Percentiles rank a stretch among this genome's conserved stretches.
phyloP scores from a whole-genome alignment of 2,329 filamentous ascomycete species.

The Endoconidiophora polonica region DNA sequence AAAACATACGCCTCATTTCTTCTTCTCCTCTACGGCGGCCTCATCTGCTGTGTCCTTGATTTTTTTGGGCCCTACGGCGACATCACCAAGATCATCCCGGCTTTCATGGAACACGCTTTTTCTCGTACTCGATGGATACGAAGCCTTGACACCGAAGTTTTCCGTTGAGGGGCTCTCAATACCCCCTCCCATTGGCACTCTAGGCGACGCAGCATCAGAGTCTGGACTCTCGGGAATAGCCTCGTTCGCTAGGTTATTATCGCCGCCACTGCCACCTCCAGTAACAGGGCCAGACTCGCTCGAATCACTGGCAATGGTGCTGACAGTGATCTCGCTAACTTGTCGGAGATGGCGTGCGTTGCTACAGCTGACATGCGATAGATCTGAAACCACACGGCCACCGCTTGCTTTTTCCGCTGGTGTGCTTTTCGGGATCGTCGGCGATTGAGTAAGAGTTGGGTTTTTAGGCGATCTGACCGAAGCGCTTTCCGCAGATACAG shows the following conservation, averaged over 20 bases:
- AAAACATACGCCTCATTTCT: background rate
- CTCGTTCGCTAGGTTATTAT: background rate
- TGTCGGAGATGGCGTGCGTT: conserved; percentile 26
- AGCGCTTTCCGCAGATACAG: background rate
- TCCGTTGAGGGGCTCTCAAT: background rate
- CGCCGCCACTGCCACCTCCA: background rate
- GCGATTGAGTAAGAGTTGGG: background rate
- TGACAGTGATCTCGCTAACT: conserved; percentile 26
- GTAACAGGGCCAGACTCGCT: background rate
- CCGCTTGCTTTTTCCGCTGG: background rate
- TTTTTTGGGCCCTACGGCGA: background rate
- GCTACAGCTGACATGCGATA: conserved; percentile 22
- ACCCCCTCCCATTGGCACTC: background rate
- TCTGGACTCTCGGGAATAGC: conserved; percentile 3
- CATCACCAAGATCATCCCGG: conserved; percentile 19
- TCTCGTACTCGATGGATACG: conserved; percentile 15
- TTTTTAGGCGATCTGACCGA: background rate
- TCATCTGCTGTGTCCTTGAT: background rate
- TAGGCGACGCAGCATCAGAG: background rate
- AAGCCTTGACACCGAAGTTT: background rate
- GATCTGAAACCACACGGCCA: too few relatives aligned
- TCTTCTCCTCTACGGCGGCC: background rate
- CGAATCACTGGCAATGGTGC: conserved; percentile 15
- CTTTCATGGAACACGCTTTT: conserved; percentile 22
- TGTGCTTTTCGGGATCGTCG: background rate